Conservation (phyloP, 2,329 filamentous ascomycete species). For the Pseudovirgaria hyperparasitica region DNA sequence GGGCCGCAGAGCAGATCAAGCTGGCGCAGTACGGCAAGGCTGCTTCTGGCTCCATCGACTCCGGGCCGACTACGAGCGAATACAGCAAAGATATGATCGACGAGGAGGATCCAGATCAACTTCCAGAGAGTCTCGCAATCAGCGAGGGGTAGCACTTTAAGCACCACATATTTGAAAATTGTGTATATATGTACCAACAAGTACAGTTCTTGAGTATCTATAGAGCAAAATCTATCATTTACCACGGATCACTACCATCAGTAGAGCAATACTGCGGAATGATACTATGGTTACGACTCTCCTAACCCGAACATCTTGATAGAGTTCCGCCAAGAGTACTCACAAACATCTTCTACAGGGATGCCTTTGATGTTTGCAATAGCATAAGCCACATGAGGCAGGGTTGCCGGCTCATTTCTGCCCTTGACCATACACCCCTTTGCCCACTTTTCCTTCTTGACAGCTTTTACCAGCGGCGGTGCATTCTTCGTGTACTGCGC, state of each 20-base stretch:
- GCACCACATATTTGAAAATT: too few species aligned
- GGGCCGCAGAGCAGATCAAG: slow-evolving; percentile 49
- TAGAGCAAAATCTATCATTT: too few species aligned
- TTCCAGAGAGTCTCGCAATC: too few species aligned
- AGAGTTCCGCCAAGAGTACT: slow-evolving; percentile 36
- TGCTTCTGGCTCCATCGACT: slow-evolving; percentile 26
- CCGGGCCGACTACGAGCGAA: too few species aligned
- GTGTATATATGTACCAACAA: too few species aligned
- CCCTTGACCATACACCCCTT: slow-evolving; percentile 86
- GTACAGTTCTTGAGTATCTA: too few species aligned
- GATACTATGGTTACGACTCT: too few species aligned
- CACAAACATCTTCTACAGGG: slow-evolving; percentile 66
- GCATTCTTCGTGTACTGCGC: slow-evolving; percentile 60
- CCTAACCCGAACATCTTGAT: slow-evolving; percentile 27
- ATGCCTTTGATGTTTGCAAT: slow-evolving; percentile 79
- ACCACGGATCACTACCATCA: too few species aligned
- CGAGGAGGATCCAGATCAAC: too few species aligned
- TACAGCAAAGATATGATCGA: too few species aligned
- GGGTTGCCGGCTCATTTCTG: slow-evolving; percentile 82
- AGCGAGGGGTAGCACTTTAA: too few species aligned
- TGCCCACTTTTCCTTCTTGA: slow-evolving; percentile 94
- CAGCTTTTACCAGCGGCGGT: slow-evolving; percentile 60
- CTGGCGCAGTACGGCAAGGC: slow-evolving; percentile 34
- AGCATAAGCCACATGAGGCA: slow-evolving; percentile 75
- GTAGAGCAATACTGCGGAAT: too few species aligned